phyloP scores from a whole-genome alignment of 441 rosid species.

The Aquilaria agallochum region DNA sequence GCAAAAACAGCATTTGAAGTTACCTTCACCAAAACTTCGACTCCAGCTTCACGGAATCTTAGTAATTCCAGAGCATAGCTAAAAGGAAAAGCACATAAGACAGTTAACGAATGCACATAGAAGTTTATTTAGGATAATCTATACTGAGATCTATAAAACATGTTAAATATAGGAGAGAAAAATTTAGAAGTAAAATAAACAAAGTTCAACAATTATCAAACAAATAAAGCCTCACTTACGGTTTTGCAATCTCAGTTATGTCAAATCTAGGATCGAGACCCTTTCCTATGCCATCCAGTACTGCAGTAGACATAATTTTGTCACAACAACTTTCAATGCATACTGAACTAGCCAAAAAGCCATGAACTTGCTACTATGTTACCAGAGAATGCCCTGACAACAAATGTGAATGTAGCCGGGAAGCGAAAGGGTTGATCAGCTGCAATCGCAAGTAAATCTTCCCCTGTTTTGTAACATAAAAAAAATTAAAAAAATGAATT shows the following conservation, averaged over 20 bases:
- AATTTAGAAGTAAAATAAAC: slow-evolving; percentile 3
- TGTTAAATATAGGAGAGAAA: neutral
- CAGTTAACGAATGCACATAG: slow-evolving; percentile 11
- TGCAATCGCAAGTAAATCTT: slow-evolving; percentile 93
- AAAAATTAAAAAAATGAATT: slow-evolving; percentile 9
- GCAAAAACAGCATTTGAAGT: slow-evolving; percentile 15
- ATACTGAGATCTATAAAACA: neutral
- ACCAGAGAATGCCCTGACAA: slow-evolving; percentile 99
- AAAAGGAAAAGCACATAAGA: slow-evolving; percentile 24
- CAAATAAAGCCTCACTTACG: slow-evolving; percentile 49
- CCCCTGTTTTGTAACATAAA: slow-evolving; percentile 49
- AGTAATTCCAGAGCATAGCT: slow-evolving; percentile 96
- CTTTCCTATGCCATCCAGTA: slow-evolving; percentile 98
- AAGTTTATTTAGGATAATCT: too few species aligned
- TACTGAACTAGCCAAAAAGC: slow-evolving; percentile 11
- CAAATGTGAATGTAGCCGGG: slow-evolving; percentile 98
- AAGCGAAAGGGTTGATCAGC: slow-evolving; percentile 98
- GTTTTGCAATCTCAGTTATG: slow-evolving; percentile 97
- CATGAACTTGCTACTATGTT: slow-evolving; percentile 8
- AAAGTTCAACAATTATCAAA: neutral
- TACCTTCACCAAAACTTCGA: slow-evolving; percentile 91
- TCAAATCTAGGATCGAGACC: slow-evolving; percentile 99
- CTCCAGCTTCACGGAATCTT: slow-evolving; percentile 91
- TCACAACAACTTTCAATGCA: slow-evolving; percentile 11
- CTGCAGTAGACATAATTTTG: slow-evolving; percentile 37